Percentiles rank a stretch among this genome's conserved stretches.
These are phyloP conservation scores for Gossypium mustelinum DNA, from an alignment of 345 rosid genomes.

Conservation along the genomic window DNA sequence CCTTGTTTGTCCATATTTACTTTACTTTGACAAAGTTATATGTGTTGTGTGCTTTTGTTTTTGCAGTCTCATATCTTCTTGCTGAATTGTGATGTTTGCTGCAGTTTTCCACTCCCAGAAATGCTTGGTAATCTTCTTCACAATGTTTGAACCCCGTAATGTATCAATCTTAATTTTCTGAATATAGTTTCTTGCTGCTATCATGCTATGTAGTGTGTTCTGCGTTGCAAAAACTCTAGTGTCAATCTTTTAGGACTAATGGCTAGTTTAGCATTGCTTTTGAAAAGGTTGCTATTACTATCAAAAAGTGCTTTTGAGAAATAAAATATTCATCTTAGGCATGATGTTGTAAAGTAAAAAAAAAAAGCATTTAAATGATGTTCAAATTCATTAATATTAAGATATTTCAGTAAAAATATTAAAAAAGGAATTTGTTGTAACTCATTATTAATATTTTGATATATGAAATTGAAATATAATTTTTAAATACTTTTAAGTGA, in stretches of 20 bases:
- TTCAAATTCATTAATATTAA: no score
- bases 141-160: neutral
- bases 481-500: no score
- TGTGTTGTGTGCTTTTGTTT: slow-evolving; percentile 12
- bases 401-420: no score
- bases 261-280: neutral
- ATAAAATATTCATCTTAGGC: no score
- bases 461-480: no score
- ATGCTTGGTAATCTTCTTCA: slow-evolving; percentile 64
- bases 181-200: neutral
- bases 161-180: neutral
- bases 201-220: neutral
- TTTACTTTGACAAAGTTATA: slow-evolving; percentile 1
- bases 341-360: no score
- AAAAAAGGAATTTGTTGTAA: no score
- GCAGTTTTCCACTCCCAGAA: slow-evolving; percentile 82
- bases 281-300: no score
- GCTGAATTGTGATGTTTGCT: slow-evolving; percentile 94
- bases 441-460: no score
- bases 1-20: neutral
- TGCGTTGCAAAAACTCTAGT: neutral
- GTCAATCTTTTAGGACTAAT: neutral
- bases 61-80: slow-evolving; percentile 86
- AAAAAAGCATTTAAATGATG: no score
- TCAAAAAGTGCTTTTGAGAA: no score